phyloP scores from a whole-genome alignment of 768 basidiomycete species.

The Omphalotus guepiniiformis region DNA sequence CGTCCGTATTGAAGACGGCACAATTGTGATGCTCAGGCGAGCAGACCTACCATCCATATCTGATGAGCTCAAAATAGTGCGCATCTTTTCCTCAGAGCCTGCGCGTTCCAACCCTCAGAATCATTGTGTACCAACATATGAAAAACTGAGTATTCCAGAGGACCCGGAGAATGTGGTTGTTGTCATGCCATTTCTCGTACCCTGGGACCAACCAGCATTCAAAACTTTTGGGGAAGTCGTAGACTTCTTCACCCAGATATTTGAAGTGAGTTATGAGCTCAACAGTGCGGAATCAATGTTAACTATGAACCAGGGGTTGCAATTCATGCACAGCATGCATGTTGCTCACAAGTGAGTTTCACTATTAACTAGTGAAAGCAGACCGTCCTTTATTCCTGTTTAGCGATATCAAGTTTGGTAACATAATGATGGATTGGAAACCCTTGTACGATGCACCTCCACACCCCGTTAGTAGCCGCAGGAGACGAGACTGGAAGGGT shows the following conservation, averaged over 20 bases:
- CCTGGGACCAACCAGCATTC: slow-evolving; percentile 26
- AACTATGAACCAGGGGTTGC: slow-evolving; percentile 13
- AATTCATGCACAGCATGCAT: slow-evolving; percentile 15
- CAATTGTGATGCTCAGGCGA: slow-evolving; percentile 26
- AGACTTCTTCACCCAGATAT: slow-evolving; percentile 27
- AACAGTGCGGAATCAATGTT: neutral
- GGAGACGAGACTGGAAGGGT: neutral
- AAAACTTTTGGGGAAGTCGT: slow-evolving; percentile 31
- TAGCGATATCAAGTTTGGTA: neutral
- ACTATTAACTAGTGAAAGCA: neutral
- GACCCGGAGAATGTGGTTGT: slow-evolving; percentile 11
- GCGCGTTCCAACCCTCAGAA: slow-evolving; percentile 21
- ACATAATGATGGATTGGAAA: slow-evolving; percentile 1
- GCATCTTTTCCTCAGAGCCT: slow-evolving; percentile 14
- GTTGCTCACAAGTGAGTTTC: slow-evolving; percentile 15
- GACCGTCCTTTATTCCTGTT: neutral
- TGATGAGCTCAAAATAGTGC: slow-evolving; percentile 25
- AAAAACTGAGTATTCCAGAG: slow-evolving; percentile 15
- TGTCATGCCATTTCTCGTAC: slow-evolving; percentile 26
- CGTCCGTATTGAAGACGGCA: slow-evolving; percentile 21
- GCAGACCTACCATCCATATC: slow-evolving; percentile 11
- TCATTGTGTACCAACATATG: slow-evolving; percentile 29
- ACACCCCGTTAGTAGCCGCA: neutral
- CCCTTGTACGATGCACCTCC: neutral
- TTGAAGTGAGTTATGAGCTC: slow-evolving; percentile 20